These are phyloP conservation scores for Pterocarpus santalinus DNA, from an alignment of 306 rosid genomes.

Conservation along the genomic window DNA sequence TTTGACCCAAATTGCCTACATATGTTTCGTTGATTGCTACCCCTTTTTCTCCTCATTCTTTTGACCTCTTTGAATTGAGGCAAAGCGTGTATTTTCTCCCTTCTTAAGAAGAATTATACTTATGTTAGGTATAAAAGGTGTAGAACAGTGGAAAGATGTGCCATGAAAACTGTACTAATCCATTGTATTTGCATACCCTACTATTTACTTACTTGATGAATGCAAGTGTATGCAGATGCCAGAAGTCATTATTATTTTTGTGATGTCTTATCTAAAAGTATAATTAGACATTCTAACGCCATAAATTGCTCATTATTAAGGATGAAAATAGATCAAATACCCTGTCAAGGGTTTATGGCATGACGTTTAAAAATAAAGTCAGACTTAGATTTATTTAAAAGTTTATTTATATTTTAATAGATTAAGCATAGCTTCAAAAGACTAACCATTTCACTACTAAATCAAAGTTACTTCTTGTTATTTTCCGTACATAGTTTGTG, in stretches of 20 bases:
- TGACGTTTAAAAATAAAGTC: too few species aligned
- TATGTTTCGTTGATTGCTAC: constrained; percentile 27
- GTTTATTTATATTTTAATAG: too few species aligned
- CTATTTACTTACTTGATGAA: constrained; percentile 8
- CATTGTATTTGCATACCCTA: constrained; percentile 53
- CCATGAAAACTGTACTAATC: constrained; percentile 46
- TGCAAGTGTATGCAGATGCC: neutral
- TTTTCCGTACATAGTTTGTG: too few species aligned
- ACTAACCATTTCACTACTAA: too few species aligned
- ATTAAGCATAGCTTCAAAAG: too few species aligned
- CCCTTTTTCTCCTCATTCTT: constrained; percentile 51
- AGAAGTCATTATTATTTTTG: constrained; percentile 20
- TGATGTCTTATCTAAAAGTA: constrained; percentile 25
- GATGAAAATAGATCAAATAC: too few species aligned
- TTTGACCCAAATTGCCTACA: constrained; percentile 70
- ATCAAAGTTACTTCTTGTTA: too few species aligned
- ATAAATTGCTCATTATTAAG: too few species aligned
- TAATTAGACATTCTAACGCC: neutral
- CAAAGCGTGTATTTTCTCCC: constrained; percentile 56
- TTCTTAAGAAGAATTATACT: constrained; percentile 49
- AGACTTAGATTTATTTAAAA: too few species aligned
- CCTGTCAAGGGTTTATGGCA: too few species aligned
- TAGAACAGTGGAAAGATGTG: constrained; percentile 45
- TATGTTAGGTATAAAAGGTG: constrained; percentile 62
- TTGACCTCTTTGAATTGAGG: constrained; percentile 58